Percentiles rank a stretch among this genome's conserved stretches.
These are phyloP conservation scores for Williopsis jadinii DNA, from an alignment of 1,139 yeast species.

Conservation along the genomic window DNA sequence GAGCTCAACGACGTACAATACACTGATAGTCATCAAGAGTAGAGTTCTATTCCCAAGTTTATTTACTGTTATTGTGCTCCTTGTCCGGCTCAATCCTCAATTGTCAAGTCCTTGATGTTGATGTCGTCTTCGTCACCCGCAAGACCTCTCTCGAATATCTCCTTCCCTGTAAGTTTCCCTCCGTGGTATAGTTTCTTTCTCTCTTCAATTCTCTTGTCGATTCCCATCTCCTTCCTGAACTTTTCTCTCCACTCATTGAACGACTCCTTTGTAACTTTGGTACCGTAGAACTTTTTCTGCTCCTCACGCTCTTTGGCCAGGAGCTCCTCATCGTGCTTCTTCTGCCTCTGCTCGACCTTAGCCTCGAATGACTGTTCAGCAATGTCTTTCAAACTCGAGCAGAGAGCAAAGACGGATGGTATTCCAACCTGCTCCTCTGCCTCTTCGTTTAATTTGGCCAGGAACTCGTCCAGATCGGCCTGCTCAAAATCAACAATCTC, in stretches of 20 bases:
- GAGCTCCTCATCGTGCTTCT: conserved; percentile 49
- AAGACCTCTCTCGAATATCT: conserved; percentile 84
- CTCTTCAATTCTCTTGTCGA: conserved; percentile 49
- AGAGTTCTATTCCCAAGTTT: no score
- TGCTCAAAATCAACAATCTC: conserved; percentile 48
- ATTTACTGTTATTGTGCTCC: no score
- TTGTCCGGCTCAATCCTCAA: background rate
- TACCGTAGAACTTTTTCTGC: conserved; percentile 68
- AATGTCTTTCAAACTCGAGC: conserved; percentile 69
- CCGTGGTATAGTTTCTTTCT: conserved; percentile 54
- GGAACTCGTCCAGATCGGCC: conserved; percentile 37
- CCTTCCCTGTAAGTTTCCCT: conserved; percentile 79
- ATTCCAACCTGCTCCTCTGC: conserved; percentile 79
- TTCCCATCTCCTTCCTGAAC: conserved; percentile 47
- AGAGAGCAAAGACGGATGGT: conserved; percentile 78
- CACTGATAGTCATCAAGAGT: conserved; percentile 1
- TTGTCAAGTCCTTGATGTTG: conserved; percentile 9
- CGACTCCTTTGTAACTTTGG: conserved; percentile 70
- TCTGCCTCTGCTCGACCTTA: conserved; percentile 51
- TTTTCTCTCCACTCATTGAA: conserved; percentile 62
- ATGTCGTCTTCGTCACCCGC: conserved; percentile 56
- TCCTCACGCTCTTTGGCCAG: conserved; percentile 61
- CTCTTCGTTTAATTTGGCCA: conserved; percentile 41
- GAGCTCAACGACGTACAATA: background rate
- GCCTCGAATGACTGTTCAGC: conserved; percentile 60